phyloP scores from a whole-genome alignment of 106 monocot genomes.

The Posidonia australis region DNA sequence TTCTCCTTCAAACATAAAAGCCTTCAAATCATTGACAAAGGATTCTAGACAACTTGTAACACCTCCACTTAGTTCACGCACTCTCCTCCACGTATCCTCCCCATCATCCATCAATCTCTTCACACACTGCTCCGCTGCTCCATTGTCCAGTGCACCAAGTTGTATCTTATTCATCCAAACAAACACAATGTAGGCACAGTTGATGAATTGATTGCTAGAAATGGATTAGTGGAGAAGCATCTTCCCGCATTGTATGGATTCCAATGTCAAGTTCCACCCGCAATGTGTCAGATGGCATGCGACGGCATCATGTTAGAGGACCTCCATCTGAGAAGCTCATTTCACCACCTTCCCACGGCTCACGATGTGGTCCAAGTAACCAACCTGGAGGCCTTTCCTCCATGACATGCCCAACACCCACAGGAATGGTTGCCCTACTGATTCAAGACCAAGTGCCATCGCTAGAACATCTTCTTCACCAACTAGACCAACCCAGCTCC shows the following conservation, averaged over 20 bases:
- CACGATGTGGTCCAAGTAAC: conserved; percentile 17
- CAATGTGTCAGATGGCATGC: conserved; percentile 51
- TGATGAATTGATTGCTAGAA: conserved; percentile 43
- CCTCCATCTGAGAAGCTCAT: conserved; percentile 55
- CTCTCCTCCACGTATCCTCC: conserved; percentile 12
- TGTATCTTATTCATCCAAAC: conserved; percentile 44
- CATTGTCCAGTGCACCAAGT: background rate
- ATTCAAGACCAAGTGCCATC: conserved; percentile 39
- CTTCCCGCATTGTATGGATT: conserved; percentile 35
- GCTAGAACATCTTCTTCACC: conserved; percentile 25
- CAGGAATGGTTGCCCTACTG: conserved; percentile 28
- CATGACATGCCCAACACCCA: conserved; percentile 32
- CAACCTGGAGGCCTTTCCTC: conserved; percentile 23
- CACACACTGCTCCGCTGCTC: conserved; percentile 13
- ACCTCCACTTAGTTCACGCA: conserved; percentile 10
- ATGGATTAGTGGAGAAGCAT: conserved; percentile 37
- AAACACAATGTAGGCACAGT: conserved; percentile 26
- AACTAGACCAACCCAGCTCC: conserved; percentile 47
- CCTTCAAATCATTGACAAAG: conserved; percentile 19
- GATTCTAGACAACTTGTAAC: conserved; percentile 11
- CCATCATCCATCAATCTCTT: conserved; percentile 18
- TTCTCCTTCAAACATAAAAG: too few species aligned
- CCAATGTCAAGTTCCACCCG: conserved; percentile 68
- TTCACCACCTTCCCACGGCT: conserved; percentile 33
- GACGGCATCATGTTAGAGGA: conserved; percentile 34